Base-by-base conservation (phyloP, 1,284 basidiomycete species). In the Meira miltonrushii region DNA sequence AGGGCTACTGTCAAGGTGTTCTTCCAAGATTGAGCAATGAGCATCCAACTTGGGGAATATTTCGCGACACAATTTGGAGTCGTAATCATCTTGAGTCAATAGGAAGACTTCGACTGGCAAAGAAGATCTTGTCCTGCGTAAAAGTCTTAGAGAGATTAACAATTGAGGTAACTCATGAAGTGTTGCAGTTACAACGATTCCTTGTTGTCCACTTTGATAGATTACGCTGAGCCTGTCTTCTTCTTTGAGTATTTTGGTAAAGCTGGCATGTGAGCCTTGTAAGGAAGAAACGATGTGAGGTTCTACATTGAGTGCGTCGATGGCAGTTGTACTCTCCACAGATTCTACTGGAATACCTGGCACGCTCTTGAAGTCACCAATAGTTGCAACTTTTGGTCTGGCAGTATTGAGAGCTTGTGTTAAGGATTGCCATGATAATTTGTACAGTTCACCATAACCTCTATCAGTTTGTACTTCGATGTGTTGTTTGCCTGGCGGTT, bases 181-280 rank as follows among this genome's bases (percentile, higher is more conserved):
- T 3, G 17, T 23, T 17, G 46, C 46, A 12, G 46, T 48, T 12
- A 48, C 46, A 19, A 48, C 46, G 21, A 48, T 48, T 21, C 46
- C 46, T 23, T 48, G 46, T 48, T 48, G 46, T 21, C 46, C 46
- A 17, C 21, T 19, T 25, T 48, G 46, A 48, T 48, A 48, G 23
- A 48, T 48, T 7, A 48, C 21, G 25, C 46, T 48, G 5, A 48
- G 25, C 25, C 23, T 48, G 8, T 33, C 8, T 12, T 17, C 12
- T 3, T 48, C 46, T 13, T 48, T 23, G 46, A 48, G 17, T 19
- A 8, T 15, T 25, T 48, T 48, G 5, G 25, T 12, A 23, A 48
- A 48, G 5, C 23, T 48, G 7, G 17, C 25, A 23, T 48, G 46
- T 25, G 46, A 15, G 7, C 6, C 12, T 48, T 25, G 13, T 12